phyloP scores from a whole-genome alignment of 2,329 filamentous ascomycete species.

The Zymoseptoria brevis region DNA sequence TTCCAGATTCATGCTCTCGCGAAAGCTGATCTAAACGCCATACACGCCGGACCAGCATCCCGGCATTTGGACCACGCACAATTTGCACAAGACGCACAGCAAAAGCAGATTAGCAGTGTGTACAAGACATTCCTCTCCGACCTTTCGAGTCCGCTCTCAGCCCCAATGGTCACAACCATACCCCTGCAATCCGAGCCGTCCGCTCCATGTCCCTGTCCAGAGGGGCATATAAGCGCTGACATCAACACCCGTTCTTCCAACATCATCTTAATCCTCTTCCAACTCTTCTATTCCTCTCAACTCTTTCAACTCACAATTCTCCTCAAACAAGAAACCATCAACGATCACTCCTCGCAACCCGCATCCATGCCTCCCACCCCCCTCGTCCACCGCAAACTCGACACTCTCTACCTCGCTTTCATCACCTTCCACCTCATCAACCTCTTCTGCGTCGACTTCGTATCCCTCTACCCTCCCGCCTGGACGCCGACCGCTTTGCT shows the following conservation, averaged over 20 bases:
- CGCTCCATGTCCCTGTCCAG: not conserved
- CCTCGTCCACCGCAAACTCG: constrained; percentile 33
- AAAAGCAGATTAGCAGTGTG: not conserved
- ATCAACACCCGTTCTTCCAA: not conserved
- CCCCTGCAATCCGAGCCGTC: not conserved
- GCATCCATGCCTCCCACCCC: not conserved
- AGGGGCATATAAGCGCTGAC: not conserved
- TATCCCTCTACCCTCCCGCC: constrained; percentile 48
- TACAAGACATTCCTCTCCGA: not conserved
- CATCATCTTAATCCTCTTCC: not conserved
- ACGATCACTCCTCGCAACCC: too few species aligned
- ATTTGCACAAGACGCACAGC: not conserved
- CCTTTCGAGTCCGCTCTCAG: not conserved
- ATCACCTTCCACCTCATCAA: constrained; percentile 55
- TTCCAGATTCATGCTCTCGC: too few species aligned
- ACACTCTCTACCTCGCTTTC: constrained; percentile 49
- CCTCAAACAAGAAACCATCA: too few species aligned
- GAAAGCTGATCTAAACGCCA: too few species aligned
- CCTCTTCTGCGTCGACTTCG: constrained; percentile 55
- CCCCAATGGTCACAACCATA: not conserved
- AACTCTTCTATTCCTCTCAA: not conserved
- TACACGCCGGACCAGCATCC: too few species aligned
- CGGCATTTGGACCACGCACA: not conserved
- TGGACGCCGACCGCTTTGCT: constrained; percentile 45
- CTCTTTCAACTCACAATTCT: too few species aligned